Evolutionary conservation across 148 eudicot species (phyloP), one percentile per base, ranked within the genome.

Genomic region (Nyssa sinensis): DNA sequence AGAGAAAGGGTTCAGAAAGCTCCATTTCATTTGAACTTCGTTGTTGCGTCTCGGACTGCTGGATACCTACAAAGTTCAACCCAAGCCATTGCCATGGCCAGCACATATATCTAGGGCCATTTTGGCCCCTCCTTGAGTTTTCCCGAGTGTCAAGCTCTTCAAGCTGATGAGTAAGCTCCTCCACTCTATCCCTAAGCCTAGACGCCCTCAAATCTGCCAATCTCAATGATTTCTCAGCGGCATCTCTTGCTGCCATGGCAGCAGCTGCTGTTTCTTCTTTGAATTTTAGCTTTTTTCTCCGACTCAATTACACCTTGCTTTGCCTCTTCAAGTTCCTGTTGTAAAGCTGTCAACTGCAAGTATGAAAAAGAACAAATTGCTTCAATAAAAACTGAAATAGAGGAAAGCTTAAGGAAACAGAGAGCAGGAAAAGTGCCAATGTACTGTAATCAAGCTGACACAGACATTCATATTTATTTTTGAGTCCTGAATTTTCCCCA

Each of bases 21-120:
- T 95, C 98, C 97, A 95, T 95, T 83, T 95, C 98, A 65, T 92
- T 92, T 10, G 97, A 76, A 74, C 79, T 62, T 65, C 72, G 81
- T 74, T 65, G 90, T 6, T 83, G 91, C 10, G 79, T 41, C 47
- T 84, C 89, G 27, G 76, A 59, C 55, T 79, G 83, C 63, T 28
- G 83, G 59, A 64, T 3, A 5, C 98, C 96, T n/a, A 88, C 94
- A 53, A 84, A 87, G 83, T 90, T 90, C 31, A 95, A 75, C 25
- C 98, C 98, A 7, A 95, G 96, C 97, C 96, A 92, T 75, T 89
- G 88, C 98, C 98, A 92, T 25, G 98, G 98, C 98, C 98, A 95
- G 78, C 98, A 95, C 1, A 78, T 80, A 49, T 95, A 92, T 80
- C 98, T 85, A 0, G 91, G 82, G 23, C 90, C 78, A 32, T 73